Percentiles rank a stretch among this genome's conserved stretches.
Conservation (phyloP, 2,329 filamentous ascomycete species). For the Exophiala phaeomuriformis region DNA sequence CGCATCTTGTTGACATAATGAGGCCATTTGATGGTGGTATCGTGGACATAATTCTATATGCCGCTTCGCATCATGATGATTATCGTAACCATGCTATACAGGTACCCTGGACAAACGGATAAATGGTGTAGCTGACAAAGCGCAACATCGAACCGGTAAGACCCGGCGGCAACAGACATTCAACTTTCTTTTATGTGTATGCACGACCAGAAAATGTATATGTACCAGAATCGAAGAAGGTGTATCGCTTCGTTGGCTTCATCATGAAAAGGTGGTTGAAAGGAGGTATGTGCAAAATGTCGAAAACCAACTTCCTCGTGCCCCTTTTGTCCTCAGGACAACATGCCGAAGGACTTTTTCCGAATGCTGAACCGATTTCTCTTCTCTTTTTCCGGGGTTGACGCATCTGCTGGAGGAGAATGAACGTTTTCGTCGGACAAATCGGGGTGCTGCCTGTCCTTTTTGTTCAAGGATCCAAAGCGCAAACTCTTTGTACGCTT, state of each 20-base stretch:
- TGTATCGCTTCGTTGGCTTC: constrained; percentile 4
- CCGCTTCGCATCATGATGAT: too few relatives aligned
- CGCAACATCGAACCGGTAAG: neutral
- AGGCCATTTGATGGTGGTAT: too few relatives aligned
- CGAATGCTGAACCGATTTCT: constrained; percentile 40
- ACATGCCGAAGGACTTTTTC: constrained; percentile 40
- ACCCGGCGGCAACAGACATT: neutral
- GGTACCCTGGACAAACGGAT: too few relatives aligned
- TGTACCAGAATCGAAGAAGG: neutral
- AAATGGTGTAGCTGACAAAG: too few relatives aligned
- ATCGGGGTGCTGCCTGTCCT: constrained; percentile 18
- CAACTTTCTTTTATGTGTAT: neutral
- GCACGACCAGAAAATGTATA: neutral
- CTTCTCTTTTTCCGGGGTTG: constrained; percentile 24
- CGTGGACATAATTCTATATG: too few relatives aligned
- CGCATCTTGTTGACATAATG: too few relatives aligned
- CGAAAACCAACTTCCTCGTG: neutral
- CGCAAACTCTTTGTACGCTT: constrained; percentile 49
- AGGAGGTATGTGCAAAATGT: constrained; percentile 6
- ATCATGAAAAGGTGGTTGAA: neutral
- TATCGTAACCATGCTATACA: too few relatives aligned
- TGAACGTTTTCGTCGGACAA: constrained; percentile 14
- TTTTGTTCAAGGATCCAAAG: constrained; percentile 24
- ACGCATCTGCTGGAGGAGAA: constrained; percentile 4
- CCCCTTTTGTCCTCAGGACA: constrained; percentile 20